Conservation (phyloP, 768 basidiomycete species). For the Paxillus rubicundulus region DNA sequence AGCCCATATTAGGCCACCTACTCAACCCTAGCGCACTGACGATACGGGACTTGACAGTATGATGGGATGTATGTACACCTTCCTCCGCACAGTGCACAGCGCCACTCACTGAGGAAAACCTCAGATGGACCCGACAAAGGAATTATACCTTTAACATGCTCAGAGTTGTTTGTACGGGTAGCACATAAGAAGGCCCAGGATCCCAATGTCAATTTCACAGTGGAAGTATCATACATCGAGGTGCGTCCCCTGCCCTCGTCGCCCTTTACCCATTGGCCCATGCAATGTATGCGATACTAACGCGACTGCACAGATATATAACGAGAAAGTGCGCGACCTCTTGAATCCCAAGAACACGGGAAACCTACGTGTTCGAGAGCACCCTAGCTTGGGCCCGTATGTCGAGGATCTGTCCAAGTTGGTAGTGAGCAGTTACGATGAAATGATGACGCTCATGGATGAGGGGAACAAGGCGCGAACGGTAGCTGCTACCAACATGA, state of each 20-base stretch:
- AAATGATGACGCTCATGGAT: slow-evolving; percentile 99
- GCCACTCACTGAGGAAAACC: slow-evolving; percentile 7
- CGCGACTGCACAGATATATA: slow-evolving; percentile 66
- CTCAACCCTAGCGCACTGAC: not conserved
- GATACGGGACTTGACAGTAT: slow-evolving; percentile 50
- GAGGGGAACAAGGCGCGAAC: slow-evolving; percentile 99
- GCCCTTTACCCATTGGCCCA: not conserved
- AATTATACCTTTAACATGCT: slow-evolving; percentile 94
- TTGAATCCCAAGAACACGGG: slow-evolving; percentile 97
- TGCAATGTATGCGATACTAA: not conserved
- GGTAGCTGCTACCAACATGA: slow-evolving; percentile 99
- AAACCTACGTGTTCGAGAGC: slow-evolving; percentile 95
- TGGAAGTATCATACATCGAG: slow-evolving; percentile 99
- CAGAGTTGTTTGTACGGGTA: slow-evolving; percentile 87
- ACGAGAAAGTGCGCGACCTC: slow-evolving; percentile 96
- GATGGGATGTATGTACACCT: slow-evolving; percentile 81
- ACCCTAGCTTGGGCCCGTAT: slow-evolving; percentile 95
- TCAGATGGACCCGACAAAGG: slow-evolving; percentile 93
- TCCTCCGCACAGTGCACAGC: slow-evolving; percentile 2
- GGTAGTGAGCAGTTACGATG: slow-evolving; percentile 85
- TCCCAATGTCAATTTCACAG: slow-evolving; percentile 74
- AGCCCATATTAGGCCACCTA: slow-evolving; percentile 25
- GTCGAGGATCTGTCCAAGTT: slow-evolving; percentile 97
- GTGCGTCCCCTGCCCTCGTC: slow-evolving; percentile 36
- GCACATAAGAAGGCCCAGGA: slow-evolving; percentile 59